These are phyloP conservation scores for Populus simonii DNA, from an alignment of 345 rosid genomes.

Conservation along the genomic window DNA sequence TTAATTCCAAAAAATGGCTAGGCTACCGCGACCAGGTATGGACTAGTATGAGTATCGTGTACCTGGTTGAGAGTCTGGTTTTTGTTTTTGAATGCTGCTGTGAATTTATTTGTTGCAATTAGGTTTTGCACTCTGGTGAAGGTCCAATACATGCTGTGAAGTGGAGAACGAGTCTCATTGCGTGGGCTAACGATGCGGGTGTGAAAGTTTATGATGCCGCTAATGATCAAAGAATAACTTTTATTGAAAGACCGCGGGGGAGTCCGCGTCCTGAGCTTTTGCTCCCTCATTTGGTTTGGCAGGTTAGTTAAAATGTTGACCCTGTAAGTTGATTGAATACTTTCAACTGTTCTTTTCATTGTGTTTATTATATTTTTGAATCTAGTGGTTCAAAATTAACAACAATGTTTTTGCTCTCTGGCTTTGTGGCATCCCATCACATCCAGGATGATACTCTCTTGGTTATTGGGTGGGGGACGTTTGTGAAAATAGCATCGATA, in stretches of 20 bases:
- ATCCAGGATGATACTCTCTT: constrained; percentile 80
- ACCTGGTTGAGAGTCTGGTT: neutral
- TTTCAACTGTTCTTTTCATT: neutral
- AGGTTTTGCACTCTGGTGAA: constrained; percentile 98
- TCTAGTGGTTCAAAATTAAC: neutral
- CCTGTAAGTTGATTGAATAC: neutral
- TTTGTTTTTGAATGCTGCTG: neutral
- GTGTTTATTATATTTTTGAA: neutral
- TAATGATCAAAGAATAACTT: constrained; percentile 86
- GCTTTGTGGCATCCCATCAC: constrained; percentile 13
- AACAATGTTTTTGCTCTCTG: constrained; percentile 4
- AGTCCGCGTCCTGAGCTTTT: constrained; percentile 90
- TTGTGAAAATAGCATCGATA: constrained; percentile 89
- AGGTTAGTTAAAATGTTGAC: constrained; percentile 47
- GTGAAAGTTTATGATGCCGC: constrained; percentile 94
- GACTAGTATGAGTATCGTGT: neutral
- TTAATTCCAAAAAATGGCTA: constrained; percentile 87
- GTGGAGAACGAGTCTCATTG: constrained; percentile 91
- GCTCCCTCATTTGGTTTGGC: constrained; percentile 97
- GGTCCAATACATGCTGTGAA: constrained; percentile 93
- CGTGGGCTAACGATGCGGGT: constrained; percentile 99
- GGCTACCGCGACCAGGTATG: constrained; percentile 88
- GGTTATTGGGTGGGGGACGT: constrained; percentile 98
- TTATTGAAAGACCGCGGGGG: constrained; percentile 88
- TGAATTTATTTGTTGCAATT: constrained; percentile 18